Percentiles rank a stretch among this genome's conserved stretches.
Conservation (phyloP, 2,329 filamentous ascomycete species). For the Cercospora citrullina region DNA sequence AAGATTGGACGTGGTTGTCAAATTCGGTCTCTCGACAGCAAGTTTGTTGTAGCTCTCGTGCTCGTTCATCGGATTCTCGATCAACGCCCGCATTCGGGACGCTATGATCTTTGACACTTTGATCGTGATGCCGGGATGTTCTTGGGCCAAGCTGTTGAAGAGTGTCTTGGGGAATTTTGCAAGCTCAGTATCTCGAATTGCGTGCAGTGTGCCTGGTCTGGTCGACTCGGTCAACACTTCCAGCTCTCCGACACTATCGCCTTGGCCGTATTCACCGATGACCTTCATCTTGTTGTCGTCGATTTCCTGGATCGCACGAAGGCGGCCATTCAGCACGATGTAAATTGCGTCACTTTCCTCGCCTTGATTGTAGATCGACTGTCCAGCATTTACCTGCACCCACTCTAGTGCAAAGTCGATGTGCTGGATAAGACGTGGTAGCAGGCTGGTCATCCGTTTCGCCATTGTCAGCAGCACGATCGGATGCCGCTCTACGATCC, state of each 20-base stretch:
- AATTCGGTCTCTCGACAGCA: slow-evolving; percentile 58
- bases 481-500: slow-evolving; percentile 89
- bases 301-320: slow-evolving; percentile 80
- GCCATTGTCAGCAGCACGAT: slow-evolving; percentile 94
- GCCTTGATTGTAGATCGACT: slow-evolving; percentile 88
- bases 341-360: slow-evolving; percentile 99
- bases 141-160: slow-evolving; percentile 95
- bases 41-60: slow-evolving; percentile 45
- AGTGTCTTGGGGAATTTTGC: slow-evolving; percentile 94
- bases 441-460: slow-evolving; percentile 83
- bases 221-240: slow-evolving; percentile 94
- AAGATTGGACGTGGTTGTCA: slow-evolving; percentile 86
- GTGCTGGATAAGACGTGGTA: slow-evolving; percentile 87
- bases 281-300: slow-evolving; percentile 81
- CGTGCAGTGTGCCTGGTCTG: slow-evolving; percentile 87
- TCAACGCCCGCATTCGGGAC: slow-evolving; percentile 83
- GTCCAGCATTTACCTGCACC: slow-evolving; percentile 93
- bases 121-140: slow-evolving; percentile 97
- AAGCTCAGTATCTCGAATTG: slow-evolving; percentile 93
- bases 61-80: slow-evolving; percentile 73
- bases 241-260: slow-evolving; percentile 94
- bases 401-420: slow-evolving; percentile 98
- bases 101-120: slow-evolving; percentile 99
- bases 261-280: slow-evolving; percentile 90
- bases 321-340: slow-evolving; percentile 89